Base-by-base conservation (phyloP, 2,329 filamentous ascomycete species). In the Microcyclospora tardicrescens region DNA sequence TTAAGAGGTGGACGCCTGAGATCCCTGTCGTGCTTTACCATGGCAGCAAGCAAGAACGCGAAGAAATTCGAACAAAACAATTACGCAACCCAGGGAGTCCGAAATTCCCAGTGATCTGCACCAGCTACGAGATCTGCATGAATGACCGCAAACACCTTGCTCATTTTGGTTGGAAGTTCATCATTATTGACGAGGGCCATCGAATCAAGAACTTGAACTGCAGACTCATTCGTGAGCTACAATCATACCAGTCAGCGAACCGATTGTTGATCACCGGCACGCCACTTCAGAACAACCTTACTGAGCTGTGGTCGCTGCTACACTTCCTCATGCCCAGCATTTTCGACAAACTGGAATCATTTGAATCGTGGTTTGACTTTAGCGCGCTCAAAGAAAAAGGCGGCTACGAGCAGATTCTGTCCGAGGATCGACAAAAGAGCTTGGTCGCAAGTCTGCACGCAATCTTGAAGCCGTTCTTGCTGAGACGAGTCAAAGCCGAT, bases 151-250 rank as follows among this genome's bases (percentile, higher is more conserved):
- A 85, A 37, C 79, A 79, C 28, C 65, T 98, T 5, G 77, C 78
- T 0, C 80, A 81, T 41, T 89, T 93, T 40, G 81, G 86, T 28
- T 98, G 91, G 91, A 85, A 93, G 38, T 95, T 94, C 51, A 95
- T 98, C 53, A 91, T 98, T 48, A 93, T 98, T 44, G 89, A 98
- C 50, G 91, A 98, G 62, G 91, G 91, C 0, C 91, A 98, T 57
- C 81, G 91, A 1, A 79, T 98, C 71, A 98, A 98, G 66, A 98
- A 98, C 47, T 81, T 93, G 45, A 87, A 96, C 36, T 93, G 89
- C 24, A 83, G 84, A 41, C 69, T 98, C 0, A 94, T 96, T 46
- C 81, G 84, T 35, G 85, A 94, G 48, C 65, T 98, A 0, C 77
- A 91, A 46, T 80, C 81, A 0, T 96, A 96, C 54, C 79, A 80